phyloP scores from a whole-genome alignment of 495 filamentous ascomycete species.

The Parachaetomium inaequale region DNA sequence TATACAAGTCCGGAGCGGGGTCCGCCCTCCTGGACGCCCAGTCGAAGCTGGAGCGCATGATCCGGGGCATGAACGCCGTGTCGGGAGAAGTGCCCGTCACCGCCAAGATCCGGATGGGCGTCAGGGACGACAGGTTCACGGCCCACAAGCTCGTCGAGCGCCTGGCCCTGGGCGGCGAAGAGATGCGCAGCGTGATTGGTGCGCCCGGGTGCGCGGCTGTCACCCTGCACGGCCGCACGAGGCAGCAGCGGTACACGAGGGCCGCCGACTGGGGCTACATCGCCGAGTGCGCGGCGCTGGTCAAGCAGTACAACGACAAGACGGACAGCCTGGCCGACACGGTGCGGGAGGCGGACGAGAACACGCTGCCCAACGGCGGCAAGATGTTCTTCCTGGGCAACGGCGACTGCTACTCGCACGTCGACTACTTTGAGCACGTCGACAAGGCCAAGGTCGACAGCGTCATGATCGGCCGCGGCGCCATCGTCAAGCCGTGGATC shows the following conservation, averaged over 20 bases:
- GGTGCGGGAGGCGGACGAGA: slow-evolving; percentile 65
- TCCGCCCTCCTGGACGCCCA: slow-evolving; percentile 88
- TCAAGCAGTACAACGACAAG: slow-evolving; percentile 69
- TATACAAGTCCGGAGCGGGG: slow-evolving; percentile 80
- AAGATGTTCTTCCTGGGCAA: slow-evolving; percentile 90
- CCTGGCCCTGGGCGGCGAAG: slow-evolving; percentile 72
- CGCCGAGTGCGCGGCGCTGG: slow-evolving; percentile 77
- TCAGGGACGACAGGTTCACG: slow-evolving; percentile 71
- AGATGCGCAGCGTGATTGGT: slow-evolving; percentile 58
- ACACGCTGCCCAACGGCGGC: slow-evolving; percentile 55
- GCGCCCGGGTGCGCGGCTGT: slow-evolving; percentile 83
- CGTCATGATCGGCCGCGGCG: slow-evolving; percentile 89
- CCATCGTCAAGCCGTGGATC: slow-evolving; percentile 94
- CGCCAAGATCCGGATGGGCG: slow-evolving; percentile 91
- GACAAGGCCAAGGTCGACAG: slow-evolving; percentile 72
- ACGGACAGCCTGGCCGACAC: slow-evolving; percentile 67
- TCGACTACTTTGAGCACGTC: slow-evolving; percentile 79
- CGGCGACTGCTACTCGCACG: slow-evolving; percentile 90
- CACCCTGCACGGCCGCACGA: slow-evolving; percentile 87
- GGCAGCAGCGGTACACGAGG: slow-evolving; percentile 90
- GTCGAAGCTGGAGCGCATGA: slow-evolving; percentile 82
- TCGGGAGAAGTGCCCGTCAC: slow-evolving; percentile 85
- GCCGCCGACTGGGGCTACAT: slow-evolving; percentile 92
- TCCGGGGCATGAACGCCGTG: slow-evolving; percentile 91
- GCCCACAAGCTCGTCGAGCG: slow-evolving; percentile 77